Conservation (phyloP, 805 yeast genomes). For the Saccharomycopsis vini region DNA sequence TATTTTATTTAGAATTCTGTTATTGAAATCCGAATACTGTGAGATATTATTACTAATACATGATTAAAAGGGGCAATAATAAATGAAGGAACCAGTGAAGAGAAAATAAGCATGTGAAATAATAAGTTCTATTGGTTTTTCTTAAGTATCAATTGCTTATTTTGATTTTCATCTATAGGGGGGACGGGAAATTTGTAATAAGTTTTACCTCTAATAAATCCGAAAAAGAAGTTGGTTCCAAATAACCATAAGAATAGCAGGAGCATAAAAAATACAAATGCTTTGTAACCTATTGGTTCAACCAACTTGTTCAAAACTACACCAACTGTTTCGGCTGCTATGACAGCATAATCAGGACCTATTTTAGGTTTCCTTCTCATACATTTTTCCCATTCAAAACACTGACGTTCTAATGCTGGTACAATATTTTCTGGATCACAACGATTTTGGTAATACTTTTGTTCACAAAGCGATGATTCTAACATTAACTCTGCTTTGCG, state of each 20-base stretch:
- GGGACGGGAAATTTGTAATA: conserved; percentile 25
- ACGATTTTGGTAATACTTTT: conserved; percentile 43
- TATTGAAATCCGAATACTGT: too few species aligned
- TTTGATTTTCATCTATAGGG: not conserved
- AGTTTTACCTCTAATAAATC: conserved; percentile 50
- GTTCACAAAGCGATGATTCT: conserved; percentile 46
- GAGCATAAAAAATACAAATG: conserved; percentile 26
- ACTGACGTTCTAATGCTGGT: conserved; percentile 49
- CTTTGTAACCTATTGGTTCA: conserved; percentile 60
- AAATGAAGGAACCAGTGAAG: too few species aligned
- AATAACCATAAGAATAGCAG: conserved; percentile 35
- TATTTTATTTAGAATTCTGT: too few species aligned
- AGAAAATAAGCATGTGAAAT: too few species aligned
- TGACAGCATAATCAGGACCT: conserved; percentile 41
- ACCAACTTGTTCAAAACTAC: conserved; percentile 50
- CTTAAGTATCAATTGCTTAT: not conserved
- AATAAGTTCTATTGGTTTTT: too few species aligned
- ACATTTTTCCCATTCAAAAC: conserved; percentile 57
- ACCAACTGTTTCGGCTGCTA: conserved; percentile 58
- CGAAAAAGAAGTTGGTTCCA: conserved; percentile 55
- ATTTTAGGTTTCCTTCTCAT: conserved; percentile 49
- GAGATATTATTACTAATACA: too few species aligned
- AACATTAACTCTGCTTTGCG: conserved; percentile 36
- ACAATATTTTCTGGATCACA: conserved; percentile 48
- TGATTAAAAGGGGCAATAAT: too few species aligned